Evolutionary conservation across 75 land plant genomes (phyloP), one percentile per base, ranked within the genome.

Genomic region (Selaginella tamariscina): DNA sequence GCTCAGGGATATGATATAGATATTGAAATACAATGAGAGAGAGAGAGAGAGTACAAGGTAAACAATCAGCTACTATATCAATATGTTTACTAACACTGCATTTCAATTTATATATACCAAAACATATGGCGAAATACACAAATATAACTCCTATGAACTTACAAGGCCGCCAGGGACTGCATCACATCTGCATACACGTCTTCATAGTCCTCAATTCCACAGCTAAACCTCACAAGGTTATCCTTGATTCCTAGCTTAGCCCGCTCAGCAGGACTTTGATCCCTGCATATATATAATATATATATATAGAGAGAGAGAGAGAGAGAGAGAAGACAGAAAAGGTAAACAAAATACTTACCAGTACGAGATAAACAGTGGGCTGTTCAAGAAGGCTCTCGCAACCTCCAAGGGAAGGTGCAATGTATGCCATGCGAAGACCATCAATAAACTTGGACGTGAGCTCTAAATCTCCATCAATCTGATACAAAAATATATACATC

Each of bases 351-450:
- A 5, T 39, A 67, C 71, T n/a, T 81, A 93, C 98, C 98, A 93
- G 74, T 93, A 93, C 30, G 98, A 93, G 80, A 93, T 93, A 29
- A 93, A 86, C 1, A n/a, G 96, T 88, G 24, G 98, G 98, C 72
- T 85, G 98, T 69, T 93, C 98, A 0, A 93, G 88, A 68, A 93
- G 81, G 71, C 98, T 93, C 77, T 93, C 98, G 72, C 79, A 76
- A 32, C 98, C 98, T 70, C 98, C 98, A 64, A 93, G 86, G 0
- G 98, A 93, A 33, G 98, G 98, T 39, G 98, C 98, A 54, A 86
- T 81, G 70, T 93, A 93, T 55, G 98, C 91, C 70, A 93, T 89
- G 57, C 79, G 82, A 57, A 89, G 62, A 2, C 92, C 70, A 65
- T 93, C 96, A 55, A 89, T 67, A 67, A 93, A 93, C 59, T 71